Conservation (phyloP, 1,284 basidiomycete genomes). For the Pseudozyma sp. region DNA sequence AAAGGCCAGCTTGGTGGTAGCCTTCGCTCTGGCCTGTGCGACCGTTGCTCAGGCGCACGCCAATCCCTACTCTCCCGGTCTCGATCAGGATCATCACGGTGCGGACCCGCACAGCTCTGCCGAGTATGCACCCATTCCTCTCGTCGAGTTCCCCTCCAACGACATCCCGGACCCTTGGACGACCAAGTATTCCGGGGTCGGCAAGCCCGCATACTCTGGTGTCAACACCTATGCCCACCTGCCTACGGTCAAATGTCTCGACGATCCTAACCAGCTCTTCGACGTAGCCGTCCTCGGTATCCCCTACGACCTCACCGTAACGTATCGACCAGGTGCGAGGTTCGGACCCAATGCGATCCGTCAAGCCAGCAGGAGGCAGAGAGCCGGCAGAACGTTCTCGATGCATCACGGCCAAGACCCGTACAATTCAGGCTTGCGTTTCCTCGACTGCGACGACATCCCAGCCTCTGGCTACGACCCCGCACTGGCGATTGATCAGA, state of each 20-base stretch:
- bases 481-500: conserved; percentile 50
- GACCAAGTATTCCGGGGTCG: conserved; percentile 40
- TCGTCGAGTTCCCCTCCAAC: conserved; percentile 45
- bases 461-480: conserved; percentile 48
- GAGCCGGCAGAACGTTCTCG: conserved; percentile 36
- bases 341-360: conserved; percentile 53
- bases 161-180: conserved; percentile 44
- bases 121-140: conserved; percentile 35
- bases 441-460: conserved; percentile 55
- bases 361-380: conserved; percentile 43
- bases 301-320: conserved; percentile 51
- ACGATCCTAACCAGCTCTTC: conserved; percentile 30
- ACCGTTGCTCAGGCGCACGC: conserved; percentile 20
- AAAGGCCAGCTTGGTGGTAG: conserved; percentile 4
- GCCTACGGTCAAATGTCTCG: conserved; percentile 35
- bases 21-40: conserved; percentile 3
- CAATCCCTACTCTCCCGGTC: conserved; percentile 27
- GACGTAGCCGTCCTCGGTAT: conserved; percentile 57
- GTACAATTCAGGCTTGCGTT: conserved; percentile 39
- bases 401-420: conserved; percentile 47
- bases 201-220: conserved; percentile 35
- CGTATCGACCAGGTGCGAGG: conserved; percentile 48
- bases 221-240: conserved; percentile 55
- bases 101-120: conserved; percentile 35
- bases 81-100: conserved; percentile 45